A percentile compares a stretch with the other conserved stretches of the same genome.
phyloP scores from a whole-genome alignment of 257 asterid genomes.

The Ophiorrhiza pumila region DNA sequence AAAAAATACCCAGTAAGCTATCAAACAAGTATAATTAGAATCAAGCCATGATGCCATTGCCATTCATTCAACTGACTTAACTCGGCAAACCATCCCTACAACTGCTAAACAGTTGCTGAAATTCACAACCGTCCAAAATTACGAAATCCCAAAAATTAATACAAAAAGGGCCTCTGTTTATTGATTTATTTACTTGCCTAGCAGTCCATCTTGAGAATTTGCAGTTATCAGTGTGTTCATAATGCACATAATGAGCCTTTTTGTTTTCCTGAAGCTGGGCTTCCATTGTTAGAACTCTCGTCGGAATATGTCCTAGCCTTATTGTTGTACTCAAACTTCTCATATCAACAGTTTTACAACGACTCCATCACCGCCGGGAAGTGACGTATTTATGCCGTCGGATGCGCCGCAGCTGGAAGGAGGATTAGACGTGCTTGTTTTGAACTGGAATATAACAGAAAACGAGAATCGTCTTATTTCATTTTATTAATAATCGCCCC shows the following conservation, averaged over 20 bases:
- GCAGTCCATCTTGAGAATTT: constrained; percentile 65
- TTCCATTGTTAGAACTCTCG: constrained; percentile 51
- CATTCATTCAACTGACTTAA: no score
- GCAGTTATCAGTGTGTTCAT: constrained; percentile 65
- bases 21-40: no score
- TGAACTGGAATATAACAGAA: no score
- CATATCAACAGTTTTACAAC: background rate
- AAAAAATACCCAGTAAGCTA: no score
- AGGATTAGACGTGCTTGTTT: no score
- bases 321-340: background rate
- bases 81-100: no score
- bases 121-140: background rate
- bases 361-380: background rate
- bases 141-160: background rate
- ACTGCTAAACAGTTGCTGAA: background rate
- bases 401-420: constrained; percentile 6
- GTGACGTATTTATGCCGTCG: background rate
- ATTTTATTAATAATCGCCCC: no score
- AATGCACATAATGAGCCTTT: constrained; percentile 44
- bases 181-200: constrained; percentile 34
- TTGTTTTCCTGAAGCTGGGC: constrained; percentile 21
- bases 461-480: no score
- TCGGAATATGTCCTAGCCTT: constrained; percentile 33
- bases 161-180: background rate
- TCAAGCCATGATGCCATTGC: background rate